A percentile compares a stretch with the other conserved stretches of the same genome.
Conservation (phyloP, 305 asterid genomes). For the Salvia sclarea region DNA sequence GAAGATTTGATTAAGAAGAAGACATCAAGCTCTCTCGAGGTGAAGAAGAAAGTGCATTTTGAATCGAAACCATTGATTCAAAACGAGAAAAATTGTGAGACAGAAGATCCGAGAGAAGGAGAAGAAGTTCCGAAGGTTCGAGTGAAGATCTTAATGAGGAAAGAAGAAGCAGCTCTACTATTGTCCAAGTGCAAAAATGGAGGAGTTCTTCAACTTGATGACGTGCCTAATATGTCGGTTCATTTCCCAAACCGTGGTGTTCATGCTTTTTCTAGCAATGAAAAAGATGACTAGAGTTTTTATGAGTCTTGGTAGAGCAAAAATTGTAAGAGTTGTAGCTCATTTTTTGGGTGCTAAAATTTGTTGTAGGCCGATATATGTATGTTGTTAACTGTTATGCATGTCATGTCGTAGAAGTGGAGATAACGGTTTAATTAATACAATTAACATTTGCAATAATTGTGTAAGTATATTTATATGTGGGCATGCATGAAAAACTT, state of each 20-base stretch:
- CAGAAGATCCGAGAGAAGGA: background rate
- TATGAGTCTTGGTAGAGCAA: background rate
- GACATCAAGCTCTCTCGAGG: background rate
- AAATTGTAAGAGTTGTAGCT: no score
- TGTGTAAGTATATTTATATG: no score
- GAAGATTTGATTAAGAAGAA: conserved; percentile 19
- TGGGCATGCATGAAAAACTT: no score
- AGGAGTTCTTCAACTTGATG: conserved; percentile 27
- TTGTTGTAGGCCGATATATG: no score
- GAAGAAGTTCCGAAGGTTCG: background rate
- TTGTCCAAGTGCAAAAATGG: conserved; percentile 28
- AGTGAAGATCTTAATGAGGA: conserved; percentile 31
- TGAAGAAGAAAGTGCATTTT: conserved; percentile 33
- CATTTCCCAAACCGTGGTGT: background rate
- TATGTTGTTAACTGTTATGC: no score
- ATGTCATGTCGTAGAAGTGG: no score
- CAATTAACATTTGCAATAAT: no score
- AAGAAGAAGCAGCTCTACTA: conserved; percentile 30
- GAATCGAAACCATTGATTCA: conserved; percentile 14
- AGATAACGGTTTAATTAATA: no score
- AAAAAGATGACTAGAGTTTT: background rate
- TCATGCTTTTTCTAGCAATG: background rate
- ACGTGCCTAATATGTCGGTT: conserved; percentile 17
- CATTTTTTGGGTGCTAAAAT: no score
- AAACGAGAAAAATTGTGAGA: background rate